Conservation (phyloP, 805 yeast genomes). For the Candida nonsorbophila region DNA sequence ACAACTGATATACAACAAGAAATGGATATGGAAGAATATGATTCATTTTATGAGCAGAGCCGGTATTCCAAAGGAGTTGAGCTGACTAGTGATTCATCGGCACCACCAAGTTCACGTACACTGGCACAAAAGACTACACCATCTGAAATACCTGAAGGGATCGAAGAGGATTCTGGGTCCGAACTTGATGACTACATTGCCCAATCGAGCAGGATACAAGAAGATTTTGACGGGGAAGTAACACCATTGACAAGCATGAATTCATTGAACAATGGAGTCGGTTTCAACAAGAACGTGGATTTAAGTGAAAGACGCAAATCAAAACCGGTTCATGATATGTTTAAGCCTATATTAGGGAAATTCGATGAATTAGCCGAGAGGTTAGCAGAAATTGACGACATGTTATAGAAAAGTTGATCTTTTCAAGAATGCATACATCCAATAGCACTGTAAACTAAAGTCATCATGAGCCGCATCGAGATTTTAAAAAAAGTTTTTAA, state of each 20-base stretch:
- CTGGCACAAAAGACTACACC: too few relatives aligned
- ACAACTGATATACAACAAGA: slow-evolving; percentile 33
- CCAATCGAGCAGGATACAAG: too few relatives aligned
- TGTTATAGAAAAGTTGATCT: slow-evolving; percentile 10
- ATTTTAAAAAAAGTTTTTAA: too few relatives aligned
- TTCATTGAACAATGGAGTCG: slow-evolving; percentile 14
- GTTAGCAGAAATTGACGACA: slow-evolving; percentile 30
- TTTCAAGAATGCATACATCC: too few relatives aligned
- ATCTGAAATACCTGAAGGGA: too few relatives aligned
- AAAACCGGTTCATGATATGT: slow-evolving; percentile 45
- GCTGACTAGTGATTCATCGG: too few relatives aligned
- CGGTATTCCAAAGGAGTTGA: too few relatives aligned
- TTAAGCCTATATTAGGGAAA: slow-evolving; percentile 52
- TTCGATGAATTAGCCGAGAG: slow-evolving; percentile 39
- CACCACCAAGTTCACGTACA: too few relatives aligned
- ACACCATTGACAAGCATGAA: slow-evolving; percentile 36
- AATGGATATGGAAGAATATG: slow-evolving; percentile 14
- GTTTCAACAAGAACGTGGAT: slow-evolving; percentile 33
- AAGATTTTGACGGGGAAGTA: slow-evolving; percentile 3
- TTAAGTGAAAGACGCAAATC: slow-evolving; percentile 24
- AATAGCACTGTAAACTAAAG: too few relatives aligned
- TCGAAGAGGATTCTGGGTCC: too few relatives aligned
- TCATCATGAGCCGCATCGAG: too few relatives aligned
- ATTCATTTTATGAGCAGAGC: slow-evolving; percentile 4
- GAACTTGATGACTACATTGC: too few relatives aligned